Conservation (phyloP, 768 basidiomycete genomes). For the Tricholoma saponaceum region DNA sequence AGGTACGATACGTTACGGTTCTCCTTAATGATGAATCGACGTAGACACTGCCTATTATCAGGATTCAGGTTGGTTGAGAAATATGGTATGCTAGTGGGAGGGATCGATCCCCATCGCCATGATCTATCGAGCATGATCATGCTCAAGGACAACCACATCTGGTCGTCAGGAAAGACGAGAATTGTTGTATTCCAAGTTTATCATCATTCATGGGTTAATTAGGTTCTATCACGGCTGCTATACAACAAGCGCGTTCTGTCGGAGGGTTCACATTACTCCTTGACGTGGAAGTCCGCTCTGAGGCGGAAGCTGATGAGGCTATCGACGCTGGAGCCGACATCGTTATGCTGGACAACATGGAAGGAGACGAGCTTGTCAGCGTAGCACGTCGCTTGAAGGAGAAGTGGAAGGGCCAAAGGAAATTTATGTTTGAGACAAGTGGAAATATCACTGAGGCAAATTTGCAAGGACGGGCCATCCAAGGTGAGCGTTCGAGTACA, state of each 20-base stretch:
- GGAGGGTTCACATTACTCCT: constrained; percentile 90
- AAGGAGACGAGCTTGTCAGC: constrained; percentile 63
- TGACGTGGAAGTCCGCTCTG: constrained; percentile 89
- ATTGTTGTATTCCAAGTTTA: constrained; percentile 4
- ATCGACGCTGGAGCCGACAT: constrained; percentile 94
- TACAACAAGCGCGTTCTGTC: constrained; percentile 79
- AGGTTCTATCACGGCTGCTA: constrained; percentile 90
- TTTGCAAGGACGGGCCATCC: constrained; percentile 72
- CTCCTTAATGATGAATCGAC: not conserved
- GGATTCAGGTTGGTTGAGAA: constrained; percentile 97
- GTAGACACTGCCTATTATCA: constrained; percentile 19
- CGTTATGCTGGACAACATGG: constrained; percentile 93
- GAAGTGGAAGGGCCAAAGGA: constrained; percentile 76
- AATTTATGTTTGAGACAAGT: constrained; percentile 90
- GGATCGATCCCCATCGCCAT: constrained; percentile 92
- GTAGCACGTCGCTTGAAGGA: constrained; percentile 71
- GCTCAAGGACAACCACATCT: constrained; percentile 99
- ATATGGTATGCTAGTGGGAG: constrained; percentile 97
- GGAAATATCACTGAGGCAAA: constrained; percentile 93
- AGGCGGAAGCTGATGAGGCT: constrained; percentile 94
- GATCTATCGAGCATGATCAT: constrained; percentile 99
- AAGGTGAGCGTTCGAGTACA: constrained; percentile 50
- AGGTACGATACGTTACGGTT: constrained; percentile 34
- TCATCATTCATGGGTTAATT: not conserved
- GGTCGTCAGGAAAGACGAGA: constrained; percentile 79